phyloP scores from a whole-genome alignment of 2,329 filamentous ascomycete species.

The Rachicladosporium sp. region DNA sequence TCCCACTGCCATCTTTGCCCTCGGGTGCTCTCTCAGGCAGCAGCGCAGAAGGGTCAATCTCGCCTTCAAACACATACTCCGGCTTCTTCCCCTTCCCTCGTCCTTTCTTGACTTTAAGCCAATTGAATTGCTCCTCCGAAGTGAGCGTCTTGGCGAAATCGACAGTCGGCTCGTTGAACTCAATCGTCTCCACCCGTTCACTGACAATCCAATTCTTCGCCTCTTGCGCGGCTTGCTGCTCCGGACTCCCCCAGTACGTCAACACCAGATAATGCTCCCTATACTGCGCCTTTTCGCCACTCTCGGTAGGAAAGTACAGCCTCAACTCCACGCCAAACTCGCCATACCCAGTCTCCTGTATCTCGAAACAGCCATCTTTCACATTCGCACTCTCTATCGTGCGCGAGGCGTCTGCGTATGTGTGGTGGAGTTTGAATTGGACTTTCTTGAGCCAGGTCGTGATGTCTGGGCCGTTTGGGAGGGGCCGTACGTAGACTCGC shows the following conservation, averaged over 20 bases:
- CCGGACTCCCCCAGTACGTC: slow-evolving; percentile 72
- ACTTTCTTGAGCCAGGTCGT: slow-evolving; percentile 95
- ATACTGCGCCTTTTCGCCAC: slow-evolving; percentile 88
- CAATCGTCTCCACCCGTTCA: slow-evolving; percentile 83
- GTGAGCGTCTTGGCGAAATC: slow-evolving; percentile 83
- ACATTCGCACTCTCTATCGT: slow-evolving; percentile 53
- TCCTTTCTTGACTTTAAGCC: slow-evolving; percentile 44
- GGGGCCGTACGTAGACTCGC: slow-evolving; percentile 84
- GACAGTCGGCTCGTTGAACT: slow-evolving; percentile 95
- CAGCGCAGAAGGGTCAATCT: slow-evolving; percentile 53
- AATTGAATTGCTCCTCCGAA: slow-evolving; percentile 48
- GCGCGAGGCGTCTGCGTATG: slow-evolving; percentile 80
- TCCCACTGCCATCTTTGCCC: slow-evolving; percentile 51
- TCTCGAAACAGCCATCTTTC: slow-evolving; percentile 55
- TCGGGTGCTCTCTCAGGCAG: slow-evolving; percentile 55
- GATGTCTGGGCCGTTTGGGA: slow-evolving; percentile 74
- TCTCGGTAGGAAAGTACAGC: slow-evolving; percentile 80
- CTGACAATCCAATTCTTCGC: slow-evolving; percentile 54
- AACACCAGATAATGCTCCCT: slow-evolving; percentile 84
- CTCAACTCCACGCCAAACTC: slow-evolving; percentile 96
- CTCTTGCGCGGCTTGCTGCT: slow-evolving; percentile 57
- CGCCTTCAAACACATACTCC: slow-evolving; percentile 43
- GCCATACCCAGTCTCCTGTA: slow-evolving; percentile 91
- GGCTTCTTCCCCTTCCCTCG: slow-evolving; percentile 40
- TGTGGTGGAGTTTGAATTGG: slow-evolving; percentile 96